phyloP scores from a whole-genome alignment of 202 grass and related monocot genomes.

The Carex arenaria region DNA sequence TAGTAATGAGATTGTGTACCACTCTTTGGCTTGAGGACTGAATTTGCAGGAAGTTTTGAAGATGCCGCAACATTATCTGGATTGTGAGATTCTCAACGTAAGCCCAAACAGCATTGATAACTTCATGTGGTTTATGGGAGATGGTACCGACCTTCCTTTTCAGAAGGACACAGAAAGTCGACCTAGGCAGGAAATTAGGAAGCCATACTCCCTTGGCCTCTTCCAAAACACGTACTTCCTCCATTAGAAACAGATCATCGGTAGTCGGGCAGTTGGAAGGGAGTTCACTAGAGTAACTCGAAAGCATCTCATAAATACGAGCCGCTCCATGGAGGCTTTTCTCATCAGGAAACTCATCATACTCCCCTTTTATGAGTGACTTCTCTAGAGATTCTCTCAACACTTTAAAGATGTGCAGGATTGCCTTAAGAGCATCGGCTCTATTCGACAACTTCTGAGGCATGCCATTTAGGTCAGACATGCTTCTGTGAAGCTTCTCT shows the following conservation, averaged over 20 bases:
- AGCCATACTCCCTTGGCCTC: slow-evolving; percentile 43
- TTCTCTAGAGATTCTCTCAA: slow-evolving; percentile 24
- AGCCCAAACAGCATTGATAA: slow-evolving; percentile 19
- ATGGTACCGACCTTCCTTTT: slow-evolving; percentile 25
- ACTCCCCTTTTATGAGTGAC: slow-evolving; percentile 39
- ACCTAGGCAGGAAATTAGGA: slow-evolving; percentile 44
- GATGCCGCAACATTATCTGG: not conserved
- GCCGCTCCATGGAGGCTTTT: slow-evolving; percentile 25
- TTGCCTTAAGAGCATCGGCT: not conserved
- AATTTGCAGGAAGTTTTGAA: slow-evolving; percentile 34
- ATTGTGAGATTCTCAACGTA: slow-evolving; percentile 30
- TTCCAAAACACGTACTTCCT: slow-evolving; percentile 44
- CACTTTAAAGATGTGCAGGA: slow-evolving; percentile 21
- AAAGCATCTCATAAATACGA: slow-evolving; percentile 38
- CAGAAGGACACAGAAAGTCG: slow-evolving; percentile 11
- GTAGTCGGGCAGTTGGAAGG: not conserved
- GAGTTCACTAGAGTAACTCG: not conserved
- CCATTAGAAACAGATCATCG: slow-evolving; percentile 35
- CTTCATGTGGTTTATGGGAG: slow-evolving; percentile 22
- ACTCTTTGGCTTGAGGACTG: slow-evolving; percentile 28
- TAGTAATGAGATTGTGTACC: slow-evolving; percentile 38
- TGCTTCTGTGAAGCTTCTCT: slow-evolving; percentile 37
- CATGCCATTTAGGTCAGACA: slow-evolving; percentile 36
- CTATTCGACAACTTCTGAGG: slow-evolving; percentile 6
- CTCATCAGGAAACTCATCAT: slow-evolving; percentile 35